phyloP scores from a whole-genome alignment of 2,329 filamentous ascomycete genomes.

The Immersiporthe knoxdaviesiana region DNA sequence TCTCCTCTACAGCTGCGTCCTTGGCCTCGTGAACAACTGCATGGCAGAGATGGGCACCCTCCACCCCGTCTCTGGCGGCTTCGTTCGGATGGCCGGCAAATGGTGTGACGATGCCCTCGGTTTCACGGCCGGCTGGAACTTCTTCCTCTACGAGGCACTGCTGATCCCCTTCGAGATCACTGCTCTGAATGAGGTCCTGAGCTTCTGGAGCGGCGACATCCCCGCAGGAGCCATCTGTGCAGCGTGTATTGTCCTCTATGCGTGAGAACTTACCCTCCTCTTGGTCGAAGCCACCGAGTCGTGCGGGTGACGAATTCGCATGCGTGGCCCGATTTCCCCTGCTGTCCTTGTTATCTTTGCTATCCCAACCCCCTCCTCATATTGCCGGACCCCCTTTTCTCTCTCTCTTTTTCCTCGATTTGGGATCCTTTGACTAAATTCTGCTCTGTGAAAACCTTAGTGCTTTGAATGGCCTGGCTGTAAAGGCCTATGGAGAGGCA shows the following conservation, averaged over 20 bases:
- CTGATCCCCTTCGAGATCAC: constrained; percentile 48
- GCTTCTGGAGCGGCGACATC: constrained; percentile 52
- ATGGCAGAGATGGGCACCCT: constrained; percentile 67
- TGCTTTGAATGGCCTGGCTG: constrained; percentile 66
- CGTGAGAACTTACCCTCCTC: constrained; percentile 46
- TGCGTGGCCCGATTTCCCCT: neutral
- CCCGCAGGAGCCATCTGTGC: constrained; percentile 56
- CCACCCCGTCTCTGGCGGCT: constrained; percentile 66
- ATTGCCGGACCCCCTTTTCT: neutral
- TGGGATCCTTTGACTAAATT: constrained; percentile 33
- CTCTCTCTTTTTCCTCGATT: neutral
- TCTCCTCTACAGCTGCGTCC: constrained; percentile 56
- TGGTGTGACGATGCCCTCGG: constrained; percentile 70
- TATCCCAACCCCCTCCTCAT: neutral
- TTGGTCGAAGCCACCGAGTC: neutral
- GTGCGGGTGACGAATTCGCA: neutral
- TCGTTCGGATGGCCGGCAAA: constrained; percentile 65
- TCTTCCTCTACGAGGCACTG: constrained; percentile 47
- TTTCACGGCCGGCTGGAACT: constrained; percentile 55
- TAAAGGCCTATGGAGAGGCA: constrained; percentile 69
- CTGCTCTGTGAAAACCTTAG: constrained; percentile 39
- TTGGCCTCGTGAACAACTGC: constrained; percentile 66
- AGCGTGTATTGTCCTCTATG: constrained; percentile 59
- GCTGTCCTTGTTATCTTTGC: constrained; percentile 2
- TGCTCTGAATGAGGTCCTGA: constrained; percentile 46